Evolutionary conservation across 2,329 filamentous ascomycete species (phyloP).

Genomic region (Ceratocystis lukuohia): DNA sequence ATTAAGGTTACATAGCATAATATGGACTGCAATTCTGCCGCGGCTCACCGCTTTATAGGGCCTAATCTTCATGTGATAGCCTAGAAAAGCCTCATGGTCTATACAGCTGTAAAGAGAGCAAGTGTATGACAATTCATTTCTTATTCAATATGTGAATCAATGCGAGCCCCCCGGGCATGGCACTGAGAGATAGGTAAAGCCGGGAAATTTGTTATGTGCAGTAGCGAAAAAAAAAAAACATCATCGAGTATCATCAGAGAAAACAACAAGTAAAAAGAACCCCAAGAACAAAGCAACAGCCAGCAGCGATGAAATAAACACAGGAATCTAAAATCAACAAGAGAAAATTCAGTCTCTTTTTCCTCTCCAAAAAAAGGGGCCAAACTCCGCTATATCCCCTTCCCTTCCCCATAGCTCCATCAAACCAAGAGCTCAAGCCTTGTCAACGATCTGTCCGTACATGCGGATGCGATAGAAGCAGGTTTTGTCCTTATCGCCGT

Average conservation of each 20-base stretch:
- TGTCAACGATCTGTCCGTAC: conserved; percentile 34
- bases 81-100: background rate
- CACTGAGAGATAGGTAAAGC: background rate
- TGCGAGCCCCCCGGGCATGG: too few relatives aligned
- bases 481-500: conserved; percentile 44
- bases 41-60: background rate
- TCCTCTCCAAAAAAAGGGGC: background rate
- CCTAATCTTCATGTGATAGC: background rate
- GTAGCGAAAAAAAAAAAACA: background rate
- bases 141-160: background rate
- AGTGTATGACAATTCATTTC: background rate
- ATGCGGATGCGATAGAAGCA: conserved; percentile 53
- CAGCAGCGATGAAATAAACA: background rate
- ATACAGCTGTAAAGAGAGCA: background rate
- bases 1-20: background rate
- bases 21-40: background rate
- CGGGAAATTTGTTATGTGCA: background rate
- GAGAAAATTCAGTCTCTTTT: background rate
- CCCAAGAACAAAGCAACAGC: background rate
- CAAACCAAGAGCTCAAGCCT: background rate
- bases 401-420: background rate
- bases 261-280: background rate
- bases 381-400: background rate
- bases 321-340: background rate
- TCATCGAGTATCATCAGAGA: conserved; percentile 5